phyloP scores from a whole-genome alignment of 2,329 filamentous ascomycete species.

The Arthrobotrys iridis region DNA sequence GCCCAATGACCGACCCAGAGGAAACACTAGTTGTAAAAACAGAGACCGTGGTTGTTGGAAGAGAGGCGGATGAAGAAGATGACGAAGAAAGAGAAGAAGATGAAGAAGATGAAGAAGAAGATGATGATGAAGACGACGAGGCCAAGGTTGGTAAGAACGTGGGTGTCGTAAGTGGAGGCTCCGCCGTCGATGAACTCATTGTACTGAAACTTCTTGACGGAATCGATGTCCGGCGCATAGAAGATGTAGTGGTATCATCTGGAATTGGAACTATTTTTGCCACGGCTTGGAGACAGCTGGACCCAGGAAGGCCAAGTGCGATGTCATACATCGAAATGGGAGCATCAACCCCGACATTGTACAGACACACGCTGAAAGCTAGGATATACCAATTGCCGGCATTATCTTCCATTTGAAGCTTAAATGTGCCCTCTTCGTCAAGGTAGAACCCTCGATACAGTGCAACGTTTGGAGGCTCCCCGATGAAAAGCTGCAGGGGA shows the following conservation, averaged over 20 bases:
- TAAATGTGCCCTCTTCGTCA: background rate
- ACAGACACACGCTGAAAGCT: background rate
- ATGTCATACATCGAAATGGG: background rate
- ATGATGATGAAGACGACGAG: background rate
- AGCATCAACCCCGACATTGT: background rate
- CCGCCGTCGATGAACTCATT: background rate
- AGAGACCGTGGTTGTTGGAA: background rate
- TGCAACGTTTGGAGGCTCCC: background rate
- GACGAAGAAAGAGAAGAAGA: background rate
- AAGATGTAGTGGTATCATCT: background rate
- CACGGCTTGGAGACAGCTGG: background rate
- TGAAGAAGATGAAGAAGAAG: background rate
- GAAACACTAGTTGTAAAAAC: background rate
- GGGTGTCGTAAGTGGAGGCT: background rate
- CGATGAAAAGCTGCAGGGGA: background rate
- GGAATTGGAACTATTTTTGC: background rate
- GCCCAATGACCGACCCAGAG: background rate
- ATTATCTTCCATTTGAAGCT: background rate
- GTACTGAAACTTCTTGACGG: background rate
- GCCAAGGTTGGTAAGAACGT: background rate
- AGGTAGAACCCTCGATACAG: background rate
- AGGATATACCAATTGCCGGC: background rate
- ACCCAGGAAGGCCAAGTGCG: background rate
- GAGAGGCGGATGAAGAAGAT: background rate
- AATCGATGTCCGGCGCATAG: background rate